Evolutionary conservation across 2,329 filamentous ascomycete genomes (phyloP).

Genomic region (Pseudocercospora eumusae): DNA sequence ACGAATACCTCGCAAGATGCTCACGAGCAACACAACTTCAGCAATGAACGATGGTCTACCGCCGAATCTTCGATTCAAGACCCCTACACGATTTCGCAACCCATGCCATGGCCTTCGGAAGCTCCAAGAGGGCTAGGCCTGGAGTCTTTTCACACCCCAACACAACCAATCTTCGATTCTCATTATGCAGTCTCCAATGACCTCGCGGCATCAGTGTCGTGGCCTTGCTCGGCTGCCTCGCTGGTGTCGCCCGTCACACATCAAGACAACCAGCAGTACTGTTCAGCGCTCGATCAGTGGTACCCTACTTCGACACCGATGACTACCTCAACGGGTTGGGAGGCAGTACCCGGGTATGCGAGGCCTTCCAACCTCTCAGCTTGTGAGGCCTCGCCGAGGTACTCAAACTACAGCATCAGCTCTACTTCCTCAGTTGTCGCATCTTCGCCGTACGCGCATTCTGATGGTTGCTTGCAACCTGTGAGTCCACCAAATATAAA

Average conservation of each 20-base stretch:
- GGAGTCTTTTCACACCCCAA: slow-evolving; percentile 23
- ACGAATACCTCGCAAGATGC: not conserved
- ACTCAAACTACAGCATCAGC: slow-evolving; percentile 30
- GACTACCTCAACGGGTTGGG: slow-evolving; percentile 22
- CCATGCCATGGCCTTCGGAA: slow-evolving; percentile 24
- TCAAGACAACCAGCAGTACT: slow-evolving; percentile 5
- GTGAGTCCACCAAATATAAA: slow-evolving; percentile 29
- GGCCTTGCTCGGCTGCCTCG: not conserved
- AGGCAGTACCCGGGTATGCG: slow-evolving; percentile 5
- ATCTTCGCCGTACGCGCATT: slow-evolving; percentile 34
- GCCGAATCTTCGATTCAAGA: slow-evolving; percentile 17
- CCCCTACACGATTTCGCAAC: slow-evolving; percentile 20
- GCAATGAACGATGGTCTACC: slow-evolving; percentile 11
- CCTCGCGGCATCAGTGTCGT: not conserved
- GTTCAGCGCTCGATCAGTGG: slow-evolving; percentile 14
- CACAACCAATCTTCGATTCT: slow-evolving; percentile 23
- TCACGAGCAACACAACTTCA: slow-evolving; percentile 9
- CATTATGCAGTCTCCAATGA: slow-evolving; percentile 8
- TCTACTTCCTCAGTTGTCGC: slow-evolving; percentile 26
- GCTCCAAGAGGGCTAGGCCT: slow-evolving; percentile 12
- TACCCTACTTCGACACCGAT: slow-evolving; percentile 24
- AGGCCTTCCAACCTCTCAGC: slow-evolving; percentile 8
- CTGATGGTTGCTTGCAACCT: slow-evolving; percentile 24
- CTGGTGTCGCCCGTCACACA: slow-evolving; percentile 3
- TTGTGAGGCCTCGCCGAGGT: slow-evolving; percentile 26